Evolutionary conservation across 176 grass and related monocot genomes (phyloP).

Genomic region (Pharus latifolius): DNA sequence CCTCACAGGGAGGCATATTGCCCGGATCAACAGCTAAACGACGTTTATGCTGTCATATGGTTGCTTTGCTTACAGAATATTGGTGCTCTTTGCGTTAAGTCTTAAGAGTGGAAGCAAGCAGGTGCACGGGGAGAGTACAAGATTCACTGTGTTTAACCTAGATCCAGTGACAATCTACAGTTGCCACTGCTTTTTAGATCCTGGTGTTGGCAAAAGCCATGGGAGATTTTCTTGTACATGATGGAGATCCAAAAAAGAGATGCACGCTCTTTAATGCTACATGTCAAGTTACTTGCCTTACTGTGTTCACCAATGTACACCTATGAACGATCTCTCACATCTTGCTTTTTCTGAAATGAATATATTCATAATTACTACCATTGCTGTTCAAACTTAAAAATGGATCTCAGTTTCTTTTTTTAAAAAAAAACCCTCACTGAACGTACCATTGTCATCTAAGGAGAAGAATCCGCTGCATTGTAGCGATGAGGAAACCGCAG

Average conservation of each 20-base stretch:
- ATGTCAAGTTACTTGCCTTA: neutral
- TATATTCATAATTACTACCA: neutral
- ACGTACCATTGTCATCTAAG: too few relatives aligned
- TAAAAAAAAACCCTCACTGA: too few relatives aligned
- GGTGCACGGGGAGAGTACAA: slow-evolving; percentile 41
- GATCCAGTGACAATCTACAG: slow-evolving; percentile 47
- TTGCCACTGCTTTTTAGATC: slow-evolving; percentile 33
- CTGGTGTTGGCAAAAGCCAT: slow-evolving; percentile 30
- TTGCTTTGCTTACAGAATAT: neutral
- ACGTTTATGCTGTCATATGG: too few relatives aligned
- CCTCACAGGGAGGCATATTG: too few relatives aligned
- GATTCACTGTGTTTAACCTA: slow-evolving; percentile 49
- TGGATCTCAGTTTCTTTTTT: too few relatives aligned
- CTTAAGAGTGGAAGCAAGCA: slow-evolving; percentile 43
- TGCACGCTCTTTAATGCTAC: neutral
- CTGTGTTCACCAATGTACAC: neutral
- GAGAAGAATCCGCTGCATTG: too few relatives aligned
- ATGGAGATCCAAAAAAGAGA: slow-evolving; percentile 40
- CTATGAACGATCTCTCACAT: neutral
- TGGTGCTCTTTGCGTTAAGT: slow-evolving; percentile 25
- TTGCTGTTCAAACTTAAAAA: neutral
- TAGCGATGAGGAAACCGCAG: too few relatives aligned
- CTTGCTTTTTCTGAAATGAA: neutral
- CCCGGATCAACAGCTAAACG: too few relatives aligned
- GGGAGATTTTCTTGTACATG: slow-evolving; percentile 30